Conservation (phyloP, 345 rosid species). For the Corchorus capsularis region DNA sequence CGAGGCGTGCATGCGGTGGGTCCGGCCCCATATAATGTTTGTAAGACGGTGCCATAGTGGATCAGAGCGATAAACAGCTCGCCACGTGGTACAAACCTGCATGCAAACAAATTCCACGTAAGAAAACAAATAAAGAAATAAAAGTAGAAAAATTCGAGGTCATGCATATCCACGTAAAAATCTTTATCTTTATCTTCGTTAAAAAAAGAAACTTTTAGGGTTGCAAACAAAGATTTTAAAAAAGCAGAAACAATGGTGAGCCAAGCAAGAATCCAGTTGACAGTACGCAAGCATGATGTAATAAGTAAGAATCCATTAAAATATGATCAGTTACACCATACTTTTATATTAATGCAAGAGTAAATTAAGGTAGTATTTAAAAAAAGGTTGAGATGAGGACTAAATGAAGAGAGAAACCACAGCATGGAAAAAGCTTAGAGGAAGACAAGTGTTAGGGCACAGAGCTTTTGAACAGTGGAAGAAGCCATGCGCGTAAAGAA, state of each 20-base stretch:
- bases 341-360: no score
- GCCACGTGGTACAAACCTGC: conserved; percentile 96
- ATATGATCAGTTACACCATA: no score
- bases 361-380: no score
- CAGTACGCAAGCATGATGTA: neutral
- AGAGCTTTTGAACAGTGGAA: neutral
- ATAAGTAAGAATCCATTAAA: no score
- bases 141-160: neutral
- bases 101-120: conserved; percentile 5
- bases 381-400: neutral
- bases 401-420: no score
- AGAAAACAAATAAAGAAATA: neutral
- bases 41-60: conserved; percentile 74
- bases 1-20: conserved; percentile 43
- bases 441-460: neutral
- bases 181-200: neutral
- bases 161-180: conserved; percentile 22
- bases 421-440: neutral
- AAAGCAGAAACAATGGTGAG: neutral
- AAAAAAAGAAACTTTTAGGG: neutral
- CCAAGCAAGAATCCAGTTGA: neutral
- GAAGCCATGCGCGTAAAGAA: conserved; percentile 15
- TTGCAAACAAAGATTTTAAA: neutral
- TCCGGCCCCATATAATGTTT: conserved; percentile 57
- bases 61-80: conserved; percentile 70